These are phyloP conservation scores for Cordyceps tenuipes DNA, from an alignment of 2,329 filamentous ascomycete species.

Conservation along the genomic window DNA sequence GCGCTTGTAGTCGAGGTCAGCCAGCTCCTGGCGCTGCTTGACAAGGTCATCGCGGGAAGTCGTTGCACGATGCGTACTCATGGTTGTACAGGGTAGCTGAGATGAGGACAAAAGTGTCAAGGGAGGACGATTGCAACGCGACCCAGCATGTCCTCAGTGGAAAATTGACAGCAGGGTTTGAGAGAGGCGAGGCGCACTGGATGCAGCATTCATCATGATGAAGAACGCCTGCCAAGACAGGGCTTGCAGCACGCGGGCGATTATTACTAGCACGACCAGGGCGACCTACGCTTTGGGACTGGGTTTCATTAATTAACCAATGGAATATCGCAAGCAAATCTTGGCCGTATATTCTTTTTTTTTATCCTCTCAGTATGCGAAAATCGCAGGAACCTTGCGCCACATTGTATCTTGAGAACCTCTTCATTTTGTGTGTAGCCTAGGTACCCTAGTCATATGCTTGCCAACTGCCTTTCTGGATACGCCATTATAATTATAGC, in stretches of 20 bases:
- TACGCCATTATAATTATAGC: no score
- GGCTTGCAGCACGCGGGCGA: not conserved
- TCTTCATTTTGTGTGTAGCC: no score
- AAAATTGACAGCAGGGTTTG: not conserved
- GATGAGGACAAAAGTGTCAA: no score
- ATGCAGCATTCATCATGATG: not conserved
- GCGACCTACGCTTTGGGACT: not conserved
- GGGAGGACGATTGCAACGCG: no score
- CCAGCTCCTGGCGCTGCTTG: conserved; percentile 3
- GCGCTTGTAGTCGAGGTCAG: conserved; percentile 11
- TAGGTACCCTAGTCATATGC: no score
- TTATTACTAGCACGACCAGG: not conserved
- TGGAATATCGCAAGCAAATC: no score
- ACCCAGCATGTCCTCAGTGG: not conserved
- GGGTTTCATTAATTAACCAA: no score
- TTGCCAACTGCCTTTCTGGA: no score
- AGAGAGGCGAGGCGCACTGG: not conserved
- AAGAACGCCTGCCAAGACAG: conserved; percentile 2
- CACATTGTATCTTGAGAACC: no score
- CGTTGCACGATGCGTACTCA: not conserved
- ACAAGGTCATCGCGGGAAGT: not conserved
- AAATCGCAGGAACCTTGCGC: no score
- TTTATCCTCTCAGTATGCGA: no score
- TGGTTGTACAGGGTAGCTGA: not conserved
- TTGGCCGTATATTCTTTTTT: no score